phyloP scores from a whole-genome alignment of 2,329 filamentous ascomycete genomes.

The Tolypocladium guangdongense region DNA sequence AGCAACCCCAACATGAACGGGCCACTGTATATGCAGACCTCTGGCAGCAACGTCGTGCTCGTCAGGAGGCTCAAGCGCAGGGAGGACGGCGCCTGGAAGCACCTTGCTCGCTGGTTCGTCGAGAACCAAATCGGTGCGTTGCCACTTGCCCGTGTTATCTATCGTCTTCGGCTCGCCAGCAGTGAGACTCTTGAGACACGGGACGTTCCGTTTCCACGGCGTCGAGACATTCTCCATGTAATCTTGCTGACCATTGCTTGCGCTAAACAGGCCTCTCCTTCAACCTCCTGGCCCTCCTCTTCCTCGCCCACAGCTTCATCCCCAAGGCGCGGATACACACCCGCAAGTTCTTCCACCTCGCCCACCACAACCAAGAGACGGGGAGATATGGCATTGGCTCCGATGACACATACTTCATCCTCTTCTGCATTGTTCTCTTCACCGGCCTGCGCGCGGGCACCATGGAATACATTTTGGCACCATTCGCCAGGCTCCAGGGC shows the following conservation, averaged over 20 bases:
- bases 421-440: conserved; percentile 72
- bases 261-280: conserved; percentile 56
- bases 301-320: conserved; percentile 72
- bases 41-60: conserved; percentile 38
- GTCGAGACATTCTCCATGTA: not conserved
- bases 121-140: conserved; percentile 69
- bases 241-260: not conserved
- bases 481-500: conserved; percentile 61
- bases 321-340: conserved; percentile 70
- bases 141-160: conserved; percentile 1
- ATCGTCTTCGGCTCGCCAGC: not conserved
- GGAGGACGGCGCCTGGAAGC: conserved; percentile 49
- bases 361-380: conserved; percentile 63
- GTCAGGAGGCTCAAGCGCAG: conserved; percentile 49
- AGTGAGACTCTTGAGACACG: not conserved
- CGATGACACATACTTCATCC: conserved; percentile 69
- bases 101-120: conserved; percentile 58
- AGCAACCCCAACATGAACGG: conserved; percentile 38
- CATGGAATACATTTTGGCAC: conserved; percentile 81
- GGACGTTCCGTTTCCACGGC: not conserved
- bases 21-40: conserved; percentile 46
- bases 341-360: conserved; percentile 79
- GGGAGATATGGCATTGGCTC: conserved; percentile 65
- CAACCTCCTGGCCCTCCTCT: conserved; percentile 74
- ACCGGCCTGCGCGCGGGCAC: conserved; percentile 73